Evolutionary conservation across 2,329 filamentous ascomycete species (phyloP), one percentile per base, ranked within the genome.

Genomic region (Cladosporium halotolerans): DNA sequence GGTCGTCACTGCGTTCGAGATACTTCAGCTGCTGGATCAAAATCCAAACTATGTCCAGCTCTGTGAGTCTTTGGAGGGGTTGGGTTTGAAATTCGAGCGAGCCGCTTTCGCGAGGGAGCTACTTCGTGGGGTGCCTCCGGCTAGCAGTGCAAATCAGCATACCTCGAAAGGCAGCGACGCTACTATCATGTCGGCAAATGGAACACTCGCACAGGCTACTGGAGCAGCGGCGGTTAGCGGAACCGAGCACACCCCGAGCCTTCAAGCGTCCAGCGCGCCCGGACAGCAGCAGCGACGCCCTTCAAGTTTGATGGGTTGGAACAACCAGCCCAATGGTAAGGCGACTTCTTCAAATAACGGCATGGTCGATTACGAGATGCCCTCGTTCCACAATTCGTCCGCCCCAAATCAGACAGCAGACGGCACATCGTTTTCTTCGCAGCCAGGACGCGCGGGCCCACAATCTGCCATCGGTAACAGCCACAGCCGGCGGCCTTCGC

Each of bases 31-130:
- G 36, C 68, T 83, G 8, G 70, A 80, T 46, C 62, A 66, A 7
- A 81, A 82, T 57, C 79, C 79, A 2, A 78, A 73, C 2, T 83
- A 82, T 57, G 73, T 76, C 55, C 72, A 78, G 47, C 65, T 83
- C 2, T 83, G 80, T 59, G 73, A 78, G 55, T 68, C 71, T 43
- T 64, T 83, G 4, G 80, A 83, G 56, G 62, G 59, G 1, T 71
- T 71, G 58, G 76, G 75, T 0, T 66, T 80, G 13, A 69, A 64
- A 32, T 68, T 83, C 33, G 76, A 82, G 57, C 70, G 79, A 51
- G 73, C 76, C 5, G 66, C 70, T 0, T 78, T 83, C 58, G 80
- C 80, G 9, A 72, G 76, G 57, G 73, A 72, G 56, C 63, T 83
- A 13, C 69, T 79, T 6, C 63, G 66, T 38, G 71, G 72, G 23